Base-by-base conservation (phyloP, 2,329 filamentous ascomycete genomes). In the Diaporthe humulicola region DNA sequence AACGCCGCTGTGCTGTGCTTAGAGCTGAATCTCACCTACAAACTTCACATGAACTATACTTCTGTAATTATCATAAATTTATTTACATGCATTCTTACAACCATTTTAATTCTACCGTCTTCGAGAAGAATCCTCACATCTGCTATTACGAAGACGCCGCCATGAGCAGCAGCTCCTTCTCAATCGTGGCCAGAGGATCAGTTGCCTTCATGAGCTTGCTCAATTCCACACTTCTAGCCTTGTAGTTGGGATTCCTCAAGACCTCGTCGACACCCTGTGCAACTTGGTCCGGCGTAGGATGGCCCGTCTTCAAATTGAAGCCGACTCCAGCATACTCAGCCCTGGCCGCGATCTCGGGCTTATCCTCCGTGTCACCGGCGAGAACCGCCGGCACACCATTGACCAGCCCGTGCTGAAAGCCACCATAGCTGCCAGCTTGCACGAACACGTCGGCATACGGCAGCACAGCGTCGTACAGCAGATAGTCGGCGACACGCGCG, bases 341-440 rank as follows among this genome's bases (percentile, higher is more conserved):
- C 1, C 87, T 82, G 58, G 82, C 80, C 2, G 81, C 81, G 17
- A 86, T 83, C 77, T 87, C 85, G 4, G 81, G 79, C 78, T 87
- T 87, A 60, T 86, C 85, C 56, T 84, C 84, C 38, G 80, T 82
- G 17, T 79, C 78, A 1, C 87, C 87, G 0, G 85, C 83, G 28
- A 88, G 78, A 3, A 89, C 84, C 78, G 88, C 83, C 1, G 87
- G 87, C 28, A 88, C 84, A 0, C 86, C 86, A 71, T 86, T 83
- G 45, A 83, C 81, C 2, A 88, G 78, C 4, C 83, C 83, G 71
- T 88, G 86, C 42, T 84, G 82, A 60, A 88, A 83, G 1, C 85
- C 86, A 5, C 87, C 86, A 74, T 87, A 89, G 10, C 87, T 87
- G 12, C 84, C 88, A 58, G 88, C 89, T n/a, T 83, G 83, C 17